Evolutionary conservation across 1,139 yeast species (phyloP), one percentile per base, ranked within the genome.

Genomic region (Yamadazyma jaroonii): DNA sequence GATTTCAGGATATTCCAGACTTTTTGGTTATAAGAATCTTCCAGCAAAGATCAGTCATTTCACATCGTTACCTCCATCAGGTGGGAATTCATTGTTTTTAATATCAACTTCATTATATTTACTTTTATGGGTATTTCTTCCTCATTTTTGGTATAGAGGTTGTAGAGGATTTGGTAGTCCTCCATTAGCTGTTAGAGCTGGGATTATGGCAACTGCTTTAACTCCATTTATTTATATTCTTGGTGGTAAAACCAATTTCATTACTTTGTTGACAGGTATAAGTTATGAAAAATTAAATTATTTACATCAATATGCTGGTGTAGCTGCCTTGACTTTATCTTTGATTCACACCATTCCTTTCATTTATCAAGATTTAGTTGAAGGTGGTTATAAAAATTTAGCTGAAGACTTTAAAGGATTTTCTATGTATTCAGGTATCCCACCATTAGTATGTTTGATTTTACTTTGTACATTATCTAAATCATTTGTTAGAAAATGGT

Each of bases 111-210:
- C 72, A 2, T 42, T 76, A n/a, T 79, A 73, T 51, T 46, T 74
- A 34, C 50, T 70, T 9, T 67, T 77, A 37, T 72, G 68, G 50
- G 57, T 72, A 34, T 54, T 68, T 20, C 59, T 64, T 1, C 85
- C 84, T 4, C 79, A 73, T 41, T 66, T 67, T 38, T 79, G 77
- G 73, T 75, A 74, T 48, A 58, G 84, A 45, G 75, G 62, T 0
- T 80, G 86, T 52, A 36, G 57, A 5, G 78, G 77, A 0, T 79
- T 79, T 55, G 86, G 85, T 1, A 66, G 81, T 1, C 82, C 85
- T n/a, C 85, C 85, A n/a, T 46, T 78, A 34, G 79, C 78, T 0
- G 71, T 75, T 1, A 56, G 83, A 37, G 62, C 81, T 1, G 83
- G 82, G 2, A 43, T 75, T 27, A 69, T 74, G 69, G 69, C 79